A percentile compares a stretch with the other conserved stretches of the same genome.
Evolutionary conservation across 2,329 filamentous ascomycete genomes (phyloP).

Genomic region (Drechslerella stenobrocha): DNA sequence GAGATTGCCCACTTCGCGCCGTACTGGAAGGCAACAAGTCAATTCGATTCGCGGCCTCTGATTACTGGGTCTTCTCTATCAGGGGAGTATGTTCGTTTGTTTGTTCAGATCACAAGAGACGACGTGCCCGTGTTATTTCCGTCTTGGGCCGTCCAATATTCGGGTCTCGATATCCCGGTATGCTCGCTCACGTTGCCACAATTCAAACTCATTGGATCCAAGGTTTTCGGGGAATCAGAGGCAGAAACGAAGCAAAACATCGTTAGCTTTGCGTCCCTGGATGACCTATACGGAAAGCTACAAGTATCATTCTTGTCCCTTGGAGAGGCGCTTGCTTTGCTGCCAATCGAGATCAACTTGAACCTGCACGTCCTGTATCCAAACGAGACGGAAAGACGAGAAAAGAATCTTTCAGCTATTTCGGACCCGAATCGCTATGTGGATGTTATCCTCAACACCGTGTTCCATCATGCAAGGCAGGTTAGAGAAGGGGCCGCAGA

Average conservation of each 20-base stretch:
- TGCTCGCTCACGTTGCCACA: conserved; percentile 75
- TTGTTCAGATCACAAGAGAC: conserved; percentile 88
- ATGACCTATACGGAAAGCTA: conserved; percentile 71
- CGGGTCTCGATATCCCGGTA: conserved; percentile 78
- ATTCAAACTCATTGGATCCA: conserved; percentile 59
- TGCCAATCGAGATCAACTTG: conserved; percentile 79
- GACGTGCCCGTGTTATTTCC: conserved; percentile 85
- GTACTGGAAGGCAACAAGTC: conserved; percentile 98
- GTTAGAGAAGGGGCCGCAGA: conserved; percentile 69
- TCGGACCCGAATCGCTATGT: conserved; percentile 83
- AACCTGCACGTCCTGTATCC: conserved; percentile 94
- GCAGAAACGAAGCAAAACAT: conserved; percentile 29
- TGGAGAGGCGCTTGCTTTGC: conserved; percentile 71
- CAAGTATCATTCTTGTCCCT: conserved; percentile 78
- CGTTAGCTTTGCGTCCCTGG: conserved; percentile 55
- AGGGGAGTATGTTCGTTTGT: conserved; percentile 90
- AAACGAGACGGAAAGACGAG: conserved; percentile 70
- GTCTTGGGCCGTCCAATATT: conserved; percentile 74
- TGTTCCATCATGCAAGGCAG: conserved; percentile 85
- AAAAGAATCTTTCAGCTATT: conserved; percentile 70
- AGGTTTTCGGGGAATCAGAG: conserved; percentile 44
- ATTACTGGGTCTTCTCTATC: conserved; percentile 94
- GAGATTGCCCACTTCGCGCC: conserved; percentile 98
- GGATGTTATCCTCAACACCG: conserved; percentile 77
- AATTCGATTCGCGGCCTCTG: conserved; percentile 81